Conservation (phyloP, 768 basidiomycete genomes). For the Clavaria fumosa region DNA sequence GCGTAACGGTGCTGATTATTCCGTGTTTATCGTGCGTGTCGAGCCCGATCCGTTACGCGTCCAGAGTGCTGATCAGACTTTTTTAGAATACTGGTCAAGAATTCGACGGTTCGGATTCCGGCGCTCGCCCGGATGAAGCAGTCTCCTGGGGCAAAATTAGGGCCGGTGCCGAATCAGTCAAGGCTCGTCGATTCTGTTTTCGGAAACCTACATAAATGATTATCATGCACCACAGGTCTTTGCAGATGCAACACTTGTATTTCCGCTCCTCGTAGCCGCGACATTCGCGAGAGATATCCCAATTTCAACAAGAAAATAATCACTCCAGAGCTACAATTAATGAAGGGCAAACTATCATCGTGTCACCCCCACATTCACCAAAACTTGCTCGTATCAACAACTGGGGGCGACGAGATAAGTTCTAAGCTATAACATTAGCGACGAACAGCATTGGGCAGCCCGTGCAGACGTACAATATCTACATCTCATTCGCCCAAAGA, state of each 20-base stretch:
- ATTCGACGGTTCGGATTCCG: slow-evolving; percentile 97
- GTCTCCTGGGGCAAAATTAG: slow-evolving; percentile 98
- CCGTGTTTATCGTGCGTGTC: slow-evolving; percentile 74
- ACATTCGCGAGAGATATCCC: slow-evolving; percentile 55
- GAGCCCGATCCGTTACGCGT: background rate
- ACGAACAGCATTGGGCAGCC: too few species aligned
- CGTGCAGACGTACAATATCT: too few species aligned
- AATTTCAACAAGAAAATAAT: background rate
- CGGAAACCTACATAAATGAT: slow-evolving; percentile 6
- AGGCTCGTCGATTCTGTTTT: slow-evolving; percentile 29
- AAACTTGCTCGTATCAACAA: too few species aligned
- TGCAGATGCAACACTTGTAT: slow-evolving; percentile 94
- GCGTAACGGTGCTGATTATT: slow-evolving; percentile 97
- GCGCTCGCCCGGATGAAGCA: slow-evolving; percentile 93
- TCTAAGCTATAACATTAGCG: too few species aligned
- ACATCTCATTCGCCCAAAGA: slow-evolving; percentile 72
- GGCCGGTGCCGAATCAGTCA: slow-evolving; percentile 66
- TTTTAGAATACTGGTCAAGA: slow-evolving; percentile 93
- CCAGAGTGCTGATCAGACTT: background rate
- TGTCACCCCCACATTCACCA: slow-evolving; percentile 1
- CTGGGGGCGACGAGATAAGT: too few species aligned
- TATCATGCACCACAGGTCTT: slow-evolving; percentile 40
- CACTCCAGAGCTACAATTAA: too few species aligned
- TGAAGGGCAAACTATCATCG: too few species aligned
- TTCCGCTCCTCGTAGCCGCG: slow-evolving; percentile 88